A percentile compares a stretch with the other conserved stretches of the same genome.
These are phyloP conservation scores for Lanmaoa pseudosensibilis DNA, from an alignment of 768 basidiomycete species.

Conservation along the genomic window DNA sequence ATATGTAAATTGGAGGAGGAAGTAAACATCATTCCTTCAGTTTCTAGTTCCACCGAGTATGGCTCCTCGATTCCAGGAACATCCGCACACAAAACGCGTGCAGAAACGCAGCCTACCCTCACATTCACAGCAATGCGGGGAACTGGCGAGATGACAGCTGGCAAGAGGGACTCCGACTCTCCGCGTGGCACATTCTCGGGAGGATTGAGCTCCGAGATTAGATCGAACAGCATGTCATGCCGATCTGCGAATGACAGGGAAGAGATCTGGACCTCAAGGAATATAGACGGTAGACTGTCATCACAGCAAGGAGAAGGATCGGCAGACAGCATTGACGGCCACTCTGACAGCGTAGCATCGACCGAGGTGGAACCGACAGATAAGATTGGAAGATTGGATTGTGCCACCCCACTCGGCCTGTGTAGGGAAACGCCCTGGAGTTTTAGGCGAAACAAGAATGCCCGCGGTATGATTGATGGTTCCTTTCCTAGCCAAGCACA, in stretches of 20 bases:
- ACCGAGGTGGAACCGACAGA: constrained; percentile 35
- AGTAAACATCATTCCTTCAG: constrained; percentile 49
- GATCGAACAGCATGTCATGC: constrained; percentile 48
- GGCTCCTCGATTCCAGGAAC: constrained; percentile 39
- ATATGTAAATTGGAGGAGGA: constrained; percentile 44
- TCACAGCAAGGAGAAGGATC: constrained; percentile 38
- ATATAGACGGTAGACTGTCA: constrained; percentile 57
- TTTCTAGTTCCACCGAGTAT: constrained; percentile 56
- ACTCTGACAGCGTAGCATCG: constrained; percentile 51
- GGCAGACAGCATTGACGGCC: constrained; percentile 54
- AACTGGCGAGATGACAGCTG: constrained; percentile 38
- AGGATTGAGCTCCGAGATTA: constrained; percentile 29
- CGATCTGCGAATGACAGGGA: constrained; percentile 53
- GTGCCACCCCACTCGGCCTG: constrained; percentile 37
- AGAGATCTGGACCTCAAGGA: constrained; percentile 44
- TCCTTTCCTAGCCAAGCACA: constrained; percentile 53
- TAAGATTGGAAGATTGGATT: constrained; percentile 26
- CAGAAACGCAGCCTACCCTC: constrained; percentile 49
- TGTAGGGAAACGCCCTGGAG: constrained; percentile 47
- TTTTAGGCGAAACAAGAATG: constrained; percentile 47
- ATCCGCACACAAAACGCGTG: constrained; percentile 50
- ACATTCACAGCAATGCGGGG: constrained; percentile 53
- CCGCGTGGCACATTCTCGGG: constrained; percentile 10
- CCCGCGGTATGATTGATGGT: constrained; percentile 38
- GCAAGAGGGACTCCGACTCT: constrained; percentile 19